Evolutionary conservation across 495 filamentous ascomycete species (phyloP).

Genomic region (Bacidia gigantensis): DNA sequence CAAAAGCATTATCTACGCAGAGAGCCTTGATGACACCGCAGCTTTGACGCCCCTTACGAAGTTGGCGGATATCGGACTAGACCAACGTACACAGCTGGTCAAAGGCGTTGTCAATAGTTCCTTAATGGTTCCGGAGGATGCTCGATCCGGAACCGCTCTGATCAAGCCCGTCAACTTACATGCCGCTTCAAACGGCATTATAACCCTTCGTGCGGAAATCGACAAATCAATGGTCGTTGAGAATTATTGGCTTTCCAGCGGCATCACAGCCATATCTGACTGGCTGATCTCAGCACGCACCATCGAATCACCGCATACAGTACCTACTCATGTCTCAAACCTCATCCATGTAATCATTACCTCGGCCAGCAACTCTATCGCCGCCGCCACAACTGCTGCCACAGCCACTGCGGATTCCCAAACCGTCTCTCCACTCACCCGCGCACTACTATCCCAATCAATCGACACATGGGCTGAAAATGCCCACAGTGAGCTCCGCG

Average conservation of each 20-base stretch:
- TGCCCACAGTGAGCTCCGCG: constrained; percentile 70
- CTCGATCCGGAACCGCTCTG: constrained; percentile 1
- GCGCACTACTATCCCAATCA: constrained; percentile 37
- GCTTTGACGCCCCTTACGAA: constrained; percentile 31
- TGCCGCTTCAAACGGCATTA: constrained; percentile 43
- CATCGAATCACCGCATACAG: constrained; percentile 15
- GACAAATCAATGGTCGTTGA: constrained; percentile 57
- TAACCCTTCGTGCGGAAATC: constrained; percentile 50
- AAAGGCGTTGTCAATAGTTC: constrained; percentile 40
- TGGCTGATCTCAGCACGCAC: constrained; percentile 49
- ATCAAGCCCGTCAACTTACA: constrained; percentile 40
- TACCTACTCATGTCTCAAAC: constrained; percentile 48
- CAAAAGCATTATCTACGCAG: constrained; percentile 58
- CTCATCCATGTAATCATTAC: constrained; percentile 47
- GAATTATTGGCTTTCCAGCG: constrained; percentile 57
- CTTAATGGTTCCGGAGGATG: constrained; percentile 18
- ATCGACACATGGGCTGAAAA: constrained; percentile 61
- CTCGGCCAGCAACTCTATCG: neutral
- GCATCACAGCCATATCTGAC: constrained; percentile 46
- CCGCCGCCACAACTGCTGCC: neutral
- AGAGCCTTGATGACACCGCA: constrained; percentile 44
- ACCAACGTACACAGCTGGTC: constrained; percentile 30
- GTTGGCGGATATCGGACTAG: constrained; percentile 25
- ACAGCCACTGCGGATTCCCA: constrained; percentile 19
- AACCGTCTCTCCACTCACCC: constrained; percentile 28